These are phyloP conservation scores for Sarocladium kiliense DNA, from an alignment of 2,329 filamentous ascomycete species.

Conservation along the genomic window DNA sequence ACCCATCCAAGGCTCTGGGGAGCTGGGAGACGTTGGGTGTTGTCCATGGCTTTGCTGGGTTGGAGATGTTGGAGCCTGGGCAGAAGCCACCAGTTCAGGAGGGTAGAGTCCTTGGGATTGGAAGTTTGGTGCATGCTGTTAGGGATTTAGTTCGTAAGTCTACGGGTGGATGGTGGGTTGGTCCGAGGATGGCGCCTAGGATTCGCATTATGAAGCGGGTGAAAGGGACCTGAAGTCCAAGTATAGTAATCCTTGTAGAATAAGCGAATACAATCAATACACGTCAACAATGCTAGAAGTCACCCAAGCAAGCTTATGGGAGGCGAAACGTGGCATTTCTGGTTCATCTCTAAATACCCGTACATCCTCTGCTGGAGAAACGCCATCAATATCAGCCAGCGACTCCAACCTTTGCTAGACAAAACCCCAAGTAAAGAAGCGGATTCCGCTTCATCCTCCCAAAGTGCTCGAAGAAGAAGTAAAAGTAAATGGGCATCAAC, in stretches of 20 bases:
- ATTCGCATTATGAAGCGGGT: slow-evolving; percentile 43
- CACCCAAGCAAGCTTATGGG: too few species aligned
- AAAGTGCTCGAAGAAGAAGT: too few species aligned
- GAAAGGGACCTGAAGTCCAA: slow-evolving; percentile 13
- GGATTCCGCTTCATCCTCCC: too few species aligned
- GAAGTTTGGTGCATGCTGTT: slow-evolving; percentile 30
- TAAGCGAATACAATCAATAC: not conserved
- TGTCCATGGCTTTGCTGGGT: slow-evolving; percentile 52
- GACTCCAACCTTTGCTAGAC: not conserved
- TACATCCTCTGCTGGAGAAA: not conserved
- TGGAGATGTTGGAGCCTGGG: slow-evolving; percentile 52
- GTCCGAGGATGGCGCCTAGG: slow-evolving; percentile 53
- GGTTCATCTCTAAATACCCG: not conserved
- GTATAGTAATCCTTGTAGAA: not conserved
- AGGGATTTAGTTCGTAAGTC: slow-evolving; percentile 35
- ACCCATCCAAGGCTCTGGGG: slow-evolving; percentile 40
- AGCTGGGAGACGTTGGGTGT: slow-evolving; percentile 53
- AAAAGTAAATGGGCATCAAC: too few species aligned
- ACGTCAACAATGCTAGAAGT: too few species aligned
- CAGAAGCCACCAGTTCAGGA: slow-evolving; percentile 16
- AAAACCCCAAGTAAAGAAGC: too few species aligned
- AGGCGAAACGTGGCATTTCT: not conserved
- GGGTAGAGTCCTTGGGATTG: slow-evolving; percentile 38
- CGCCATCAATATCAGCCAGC: not conserved
- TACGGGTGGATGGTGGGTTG: slow-evolving; percentile 61